Evolutionary conservation across 129 eudicot genomes (phyloP).

Genomic region (Pittosporum tobira): DNA sequence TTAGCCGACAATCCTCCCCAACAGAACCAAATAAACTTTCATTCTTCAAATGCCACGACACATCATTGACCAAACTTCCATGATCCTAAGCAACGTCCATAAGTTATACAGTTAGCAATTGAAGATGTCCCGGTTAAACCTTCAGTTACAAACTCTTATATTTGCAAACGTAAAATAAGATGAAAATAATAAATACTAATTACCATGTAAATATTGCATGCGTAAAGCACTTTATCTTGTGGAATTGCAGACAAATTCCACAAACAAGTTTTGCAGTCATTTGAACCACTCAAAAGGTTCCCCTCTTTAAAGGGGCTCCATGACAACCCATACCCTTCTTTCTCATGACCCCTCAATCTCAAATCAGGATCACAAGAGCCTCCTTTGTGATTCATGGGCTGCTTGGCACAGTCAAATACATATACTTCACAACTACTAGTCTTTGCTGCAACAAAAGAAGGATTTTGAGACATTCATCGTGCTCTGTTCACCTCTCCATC

Average conservation of each 20-base stretch:
- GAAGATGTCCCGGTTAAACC: not conserved
- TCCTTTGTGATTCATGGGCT: conserved; percentile 36
- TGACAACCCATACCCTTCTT: conserved; percentile 93
- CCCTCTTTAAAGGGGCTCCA: conserved; percentile 91
- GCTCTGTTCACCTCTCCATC: conserved; percentile 99
- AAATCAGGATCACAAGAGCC: conserved; percentile 66
- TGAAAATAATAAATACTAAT: not conserved
- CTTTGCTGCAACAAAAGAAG: conserved; percentile 77
- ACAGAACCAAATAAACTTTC: conserved; percentile 87
- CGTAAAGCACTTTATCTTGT: conserved; percentile 53
- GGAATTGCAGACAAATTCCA: conserved; percentile 87
- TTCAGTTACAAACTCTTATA: not conserved
- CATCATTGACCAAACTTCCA: conserved; percentile 73
- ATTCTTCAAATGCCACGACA: conserved; percentile 81
- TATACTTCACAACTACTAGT: conserved; percentile 66
- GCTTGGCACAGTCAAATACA: conserved; percentile 52
- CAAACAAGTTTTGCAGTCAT: conserved; percentile 76
- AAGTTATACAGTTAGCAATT: not conserved
- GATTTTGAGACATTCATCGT: conserved; percentile 68
- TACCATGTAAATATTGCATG: conserved; percentile 54
- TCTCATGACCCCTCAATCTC: conserved; percentile 77
- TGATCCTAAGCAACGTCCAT: conserved; percentile 46
- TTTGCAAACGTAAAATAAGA: not conserved
- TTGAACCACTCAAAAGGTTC: conserved; percentile 76
- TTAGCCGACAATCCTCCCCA: conserved; percentile 79